Conservation (phyloP, 1,284 basidiomycete genomes). For the Phaffia rhodozyma region DNA sequence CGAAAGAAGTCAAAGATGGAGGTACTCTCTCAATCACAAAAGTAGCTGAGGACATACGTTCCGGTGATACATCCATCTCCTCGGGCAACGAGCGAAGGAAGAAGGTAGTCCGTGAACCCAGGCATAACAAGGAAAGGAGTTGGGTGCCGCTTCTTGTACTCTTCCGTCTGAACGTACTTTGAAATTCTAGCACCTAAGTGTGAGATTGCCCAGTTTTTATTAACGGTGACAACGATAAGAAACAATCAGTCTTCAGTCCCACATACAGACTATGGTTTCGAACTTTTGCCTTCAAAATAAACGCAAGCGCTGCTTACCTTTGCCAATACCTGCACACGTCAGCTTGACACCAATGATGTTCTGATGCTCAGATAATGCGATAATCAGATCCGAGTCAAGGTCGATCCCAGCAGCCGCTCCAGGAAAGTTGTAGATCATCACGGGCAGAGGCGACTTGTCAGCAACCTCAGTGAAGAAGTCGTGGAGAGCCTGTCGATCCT, state of each 20-base stretch:
- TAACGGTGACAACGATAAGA: too few species aligned
- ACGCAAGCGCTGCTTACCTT: background rate
- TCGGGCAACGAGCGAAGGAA: constrained; percentile 54
- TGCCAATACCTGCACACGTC: constrained; percentile 36
- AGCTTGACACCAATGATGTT: constrained; percentile 83
- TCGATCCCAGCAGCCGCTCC: constrained; percentile 65
- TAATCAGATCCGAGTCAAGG: constrained; percentile 69
- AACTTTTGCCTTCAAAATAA: too few species aligned
- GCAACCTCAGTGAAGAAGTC: constrained; percentile 50
- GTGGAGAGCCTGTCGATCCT: constrained; percentile 37
- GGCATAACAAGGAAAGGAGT: constrained; percentile 27
- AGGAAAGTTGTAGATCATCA: constrained; percentile 47
- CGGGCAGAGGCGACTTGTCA: constrained; percentile 65
- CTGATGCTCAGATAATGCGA: constrained; percentile 58
- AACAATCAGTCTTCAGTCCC: too few species aligned
- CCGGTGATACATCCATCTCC: constrained; percentile 61
- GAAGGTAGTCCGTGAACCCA: constrained; percentile 52
- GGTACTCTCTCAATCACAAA: background rate
- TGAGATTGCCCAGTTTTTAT: constrained; percentile 29
- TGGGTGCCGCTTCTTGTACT: constrained; percentile 16
- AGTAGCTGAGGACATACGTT: constrained; percentile 28
- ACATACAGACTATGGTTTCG: too few species aligned
- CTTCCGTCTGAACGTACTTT: constrained; percentile 3
- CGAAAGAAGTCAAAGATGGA: background rate
- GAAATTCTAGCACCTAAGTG: constrained; percentile 24